phyloP scores from a whole-genome alignment of 2,329 filamentous ascomycete species.

The Cytospora leucostoma region DNA sequence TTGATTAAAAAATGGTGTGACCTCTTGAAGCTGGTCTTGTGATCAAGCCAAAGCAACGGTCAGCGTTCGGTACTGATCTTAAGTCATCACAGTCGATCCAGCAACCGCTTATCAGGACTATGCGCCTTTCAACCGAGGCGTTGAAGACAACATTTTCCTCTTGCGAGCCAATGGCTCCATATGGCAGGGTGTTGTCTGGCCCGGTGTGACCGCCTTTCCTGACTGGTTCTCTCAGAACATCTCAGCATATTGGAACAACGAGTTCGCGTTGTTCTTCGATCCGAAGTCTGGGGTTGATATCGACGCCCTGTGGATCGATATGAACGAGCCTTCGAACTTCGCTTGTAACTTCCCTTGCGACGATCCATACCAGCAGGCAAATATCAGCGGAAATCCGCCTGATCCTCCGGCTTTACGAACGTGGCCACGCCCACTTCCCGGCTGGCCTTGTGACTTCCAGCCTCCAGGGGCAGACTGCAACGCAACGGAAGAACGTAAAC shows the following conservation, averaged over 20 bases:
- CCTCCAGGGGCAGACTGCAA: slow-evolving; percentile 49
- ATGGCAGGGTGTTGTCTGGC: slow-evolving; percentile 72
- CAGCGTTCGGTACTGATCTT: slow-evolving; percentile 66
- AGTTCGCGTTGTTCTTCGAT: slow-evolving; percentile 68
- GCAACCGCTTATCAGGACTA: slow-evolving; percentile 56
- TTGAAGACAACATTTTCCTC: slow-evolving; percentile 49
- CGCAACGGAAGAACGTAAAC: slow-evolving; percentile 30
- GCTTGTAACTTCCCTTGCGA: slow-evolving; percentile 57
- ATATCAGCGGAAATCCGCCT: slow-evolving; percentile 55
- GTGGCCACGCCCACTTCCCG: slow-evolving; percentile 65
- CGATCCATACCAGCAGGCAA: slow-evolving; percentile 42
- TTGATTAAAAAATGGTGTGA: neutral
- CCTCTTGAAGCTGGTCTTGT: neutral
- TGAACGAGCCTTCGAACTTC: slow-evolving; percentile 57
- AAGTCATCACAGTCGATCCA: slow-evolving; percentile 78
- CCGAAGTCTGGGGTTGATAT: slow-evolving; percentile 68
- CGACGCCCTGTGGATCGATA: slow-evolving; percentile 77
- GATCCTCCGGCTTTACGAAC: slow-evolving; percentile 62
- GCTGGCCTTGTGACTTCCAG: slow-evolving; percentile 69
- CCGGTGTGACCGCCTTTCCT: slow-evolving; percentile 70
- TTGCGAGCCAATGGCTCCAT: slow-evolving; percentile 56
- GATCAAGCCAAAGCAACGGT: slow-evolving; percentile 38
- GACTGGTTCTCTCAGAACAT: slow-evolving; percentile 74
- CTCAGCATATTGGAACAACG: slow-evolving; percentile 67
- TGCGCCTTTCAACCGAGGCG: slow-evolving; percentile 44